Conservation (phyloP, 1,284 basidiomycete species). For the Puccinia polysora region DNA sequence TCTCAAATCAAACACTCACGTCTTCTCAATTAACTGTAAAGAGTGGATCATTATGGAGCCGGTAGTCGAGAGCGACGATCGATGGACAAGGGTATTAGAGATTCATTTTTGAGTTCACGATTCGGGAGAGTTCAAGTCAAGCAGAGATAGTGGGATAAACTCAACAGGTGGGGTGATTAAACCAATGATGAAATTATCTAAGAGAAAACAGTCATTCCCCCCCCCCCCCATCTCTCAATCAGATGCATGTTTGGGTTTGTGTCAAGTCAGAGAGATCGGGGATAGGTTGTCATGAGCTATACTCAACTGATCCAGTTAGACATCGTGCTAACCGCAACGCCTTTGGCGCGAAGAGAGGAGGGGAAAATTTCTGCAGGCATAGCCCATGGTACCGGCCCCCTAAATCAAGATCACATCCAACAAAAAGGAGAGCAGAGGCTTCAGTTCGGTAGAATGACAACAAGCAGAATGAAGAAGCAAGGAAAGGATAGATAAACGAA, state of each 20-base stretch:
- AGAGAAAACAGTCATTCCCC: too few species aligned
- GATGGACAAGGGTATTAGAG: background rate
- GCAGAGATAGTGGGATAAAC: background rate
- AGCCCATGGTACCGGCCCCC: conserved; percentile 47
- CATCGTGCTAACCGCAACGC: conserved; percentile 50
- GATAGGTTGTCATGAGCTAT: background rate
- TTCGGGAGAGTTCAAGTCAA: too few species aligned
- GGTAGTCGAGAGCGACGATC: background rate
- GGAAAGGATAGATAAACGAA: background rate
- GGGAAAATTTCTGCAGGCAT: conserved; percentile 51
- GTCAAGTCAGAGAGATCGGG: too few species aligned
- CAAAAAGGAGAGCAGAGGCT: too few species aligned
- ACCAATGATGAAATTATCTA: conserved; percentile 42
- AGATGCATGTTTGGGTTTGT: too few species aligned
- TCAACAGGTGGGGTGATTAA: conserved; percentile 45
- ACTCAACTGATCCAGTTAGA: conserved; percentile 51
- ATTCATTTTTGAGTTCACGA: background rate
- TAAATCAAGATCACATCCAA: too few species aligned
- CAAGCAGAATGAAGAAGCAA: background rate
- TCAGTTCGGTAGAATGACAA: too few species aligned
- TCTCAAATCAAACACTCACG: conserved; percentile 23
- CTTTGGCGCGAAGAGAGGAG: conserved; percentile 49
- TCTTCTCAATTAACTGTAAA: conserved; percentile 29
- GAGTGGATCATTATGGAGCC: background rate
- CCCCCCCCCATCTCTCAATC: too few species aligned